phyloP scores from a whole-genome alignment of 148 eudicot species.

The Cornus kousa region DNA sequence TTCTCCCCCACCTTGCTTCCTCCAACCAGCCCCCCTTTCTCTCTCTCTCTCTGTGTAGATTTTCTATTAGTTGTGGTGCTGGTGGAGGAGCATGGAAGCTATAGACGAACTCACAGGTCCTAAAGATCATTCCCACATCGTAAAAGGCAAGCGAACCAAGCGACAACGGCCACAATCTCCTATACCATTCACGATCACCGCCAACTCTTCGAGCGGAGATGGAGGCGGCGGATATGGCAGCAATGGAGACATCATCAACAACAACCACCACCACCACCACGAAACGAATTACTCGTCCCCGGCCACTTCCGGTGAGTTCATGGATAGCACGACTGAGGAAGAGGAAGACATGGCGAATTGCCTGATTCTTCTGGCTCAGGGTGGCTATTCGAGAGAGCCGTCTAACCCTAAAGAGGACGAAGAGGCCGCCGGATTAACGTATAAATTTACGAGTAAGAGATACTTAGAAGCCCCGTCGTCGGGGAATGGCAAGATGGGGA shows the following conservation, averaged over 20 bases:
- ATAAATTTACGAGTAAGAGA: slow-evolving; percentile 34
- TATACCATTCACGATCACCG: slow-evolving; percentile 31
- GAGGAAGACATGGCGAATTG: slow-evolving; percentile 50
- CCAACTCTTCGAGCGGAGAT: slow-evolving; percentile 4
- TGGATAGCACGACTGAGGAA: slow-evolving; percentile 27
- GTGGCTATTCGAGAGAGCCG: slow-evolving; percentile 24
- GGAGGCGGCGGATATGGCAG: not conserved
- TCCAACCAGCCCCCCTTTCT: not conserved
- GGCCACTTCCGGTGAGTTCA: slow-evolving; percentile 7
- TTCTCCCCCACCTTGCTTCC: slow-evolving; percentile 12
- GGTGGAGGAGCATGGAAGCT: slow-evolving; percentile 22
- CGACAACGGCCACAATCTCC: slow-evolving; percentile 57
- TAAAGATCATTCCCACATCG: slow-evolving; percentile 20
- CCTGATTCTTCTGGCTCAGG: slow-evolving; percentile 51
- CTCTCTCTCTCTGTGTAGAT: not conserved
- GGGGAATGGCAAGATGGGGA: slow-evolving; percentile 35
- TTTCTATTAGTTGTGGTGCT: not conserved
- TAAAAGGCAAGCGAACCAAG: slow-evolving; percentile 59
- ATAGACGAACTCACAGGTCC: slow-evolving; percentile 14
- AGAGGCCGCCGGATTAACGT: not conserved
- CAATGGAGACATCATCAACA: slow-evolving; percentile 14
- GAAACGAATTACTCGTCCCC: slow-evolving; percentile 4
- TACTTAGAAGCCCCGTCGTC: slow-evolving; percentile 15
- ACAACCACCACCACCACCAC: not conserved
- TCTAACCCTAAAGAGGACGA: not conserved